Evolutionary conservation across 495 filamentous ascomycete genomes (phyloP).

Genomic region (Xylaria sp.): DNA sequence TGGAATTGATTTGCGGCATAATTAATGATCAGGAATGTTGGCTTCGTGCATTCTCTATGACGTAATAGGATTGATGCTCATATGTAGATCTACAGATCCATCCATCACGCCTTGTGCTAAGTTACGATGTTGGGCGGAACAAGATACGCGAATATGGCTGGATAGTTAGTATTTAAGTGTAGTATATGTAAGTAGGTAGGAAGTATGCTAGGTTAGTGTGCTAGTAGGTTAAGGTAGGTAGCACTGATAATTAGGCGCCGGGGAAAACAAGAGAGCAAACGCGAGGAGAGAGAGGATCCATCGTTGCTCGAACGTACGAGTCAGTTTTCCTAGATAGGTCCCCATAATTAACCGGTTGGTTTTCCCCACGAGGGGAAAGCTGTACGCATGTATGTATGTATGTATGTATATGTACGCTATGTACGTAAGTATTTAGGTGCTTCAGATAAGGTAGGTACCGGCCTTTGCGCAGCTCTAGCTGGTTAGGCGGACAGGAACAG

Average conservation of each 20-base stretch:
- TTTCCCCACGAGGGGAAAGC: background rate
- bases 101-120: background rate
- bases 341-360: conserved; percentile 1
- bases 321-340: background rate
- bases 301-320: background rate
- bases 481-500: too few relatives aligned
- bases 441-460: background rate
- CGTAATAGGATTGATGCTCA: background rate
- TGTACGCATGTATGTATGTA: background rate
- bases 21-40: background rate
- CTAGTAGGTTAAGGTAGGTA: too few relatives aligned
- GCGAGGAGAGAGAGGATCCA: background rate
- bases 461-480: too few relatives aligned
- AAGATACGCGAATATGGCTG: background rate
- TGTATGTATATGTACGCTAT: background rate
- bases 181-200: too few relatives aligned
- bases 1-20: background rate
- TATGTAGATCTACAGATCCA: background rate
- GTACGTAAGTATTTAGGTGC: background rate
- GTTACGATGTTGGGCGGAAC: background rate
- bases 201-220: too few relatives aligned
- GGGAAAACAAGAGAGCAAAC: background rate
- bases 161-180: background rate
- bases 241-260: background rate
- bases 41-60: background rate